These are phyloP conservation scores for Reticulascus tulasneorum DNA, from an alignment of 2,329 filamentous ascomycete species.

Conservation along the genomic window DNA sequence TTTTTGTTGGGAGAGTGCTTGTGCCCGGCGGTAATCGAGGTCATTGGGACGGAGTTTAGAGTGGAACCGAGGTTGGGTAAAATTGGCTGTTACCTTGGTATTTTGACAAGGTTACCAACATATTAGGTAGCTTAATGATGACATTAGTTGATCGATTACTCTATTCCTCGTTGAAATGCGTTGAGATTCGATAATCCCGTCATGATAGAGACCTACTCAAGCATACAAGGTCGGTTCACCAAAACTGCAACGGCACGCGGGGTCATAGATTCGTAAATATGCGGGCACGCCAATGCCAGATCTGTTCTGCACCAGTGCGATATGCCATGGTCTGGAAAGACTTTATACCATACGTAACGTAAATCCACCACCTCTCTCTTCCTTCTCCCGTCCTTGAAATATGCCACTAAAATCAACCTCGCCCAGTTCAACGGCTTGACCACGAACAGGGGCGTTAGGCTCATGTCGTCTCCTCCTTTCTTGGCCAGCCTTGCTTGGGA, in stretches of 20 bases:
- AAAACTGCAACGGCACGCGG: too few relatives aligned
- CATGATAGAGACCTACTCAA: too few relatives aligned
- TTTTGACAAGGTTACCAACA: too few relatives aligned
- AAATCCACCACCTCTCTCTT: slow-evolving; percentile 63
- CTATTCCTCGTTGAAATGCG: not conserved
- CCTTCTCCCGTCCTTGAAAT: slow-evolving; percentile 62
- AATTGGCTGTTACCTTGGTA: slow-evolving; percentile 11
- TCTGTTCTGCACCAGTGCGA: not conserved
- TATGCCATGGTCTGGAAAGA: not conserved
- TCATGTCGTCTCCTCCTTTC: slow-evolving; percentile 71
- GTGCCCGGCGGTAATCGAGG: slow-evolving; percentile 11
- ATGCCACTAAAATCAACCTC: slow-evolving; percentile 66
- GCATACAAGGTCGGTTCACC: too few relatives aligned
- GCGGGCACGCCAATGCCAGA: slow-evolving; percentile 1
- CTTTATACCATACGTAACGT: slow-evolving; percentile 55
- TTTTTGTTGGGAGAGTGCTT: slow-evolving; percentile 1
- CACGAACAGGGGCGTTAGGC: slow-evolving; percentile 79
- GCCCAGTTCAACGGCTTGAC: slow-evolving; percentile 56
- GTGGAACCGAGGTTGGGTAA: slow-evolving; percentile 9
- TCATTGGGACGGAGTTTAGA: slow-evolving; percentile 12
- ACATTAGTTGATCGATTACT: slow-evolving; percentile 3
- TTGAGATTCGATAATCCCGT: too few relatives aligned
- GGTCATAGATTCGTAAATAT: not conserved
- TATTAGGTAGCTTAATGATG: slow-evolving; percentile 12
- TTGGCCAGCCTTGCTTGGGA: slow-evolving; percentile 90